Base-by-base conservation (phyloP, 2,329 filamentous ascomycete genomes). In the Aspergillus neotritici region DNA sequence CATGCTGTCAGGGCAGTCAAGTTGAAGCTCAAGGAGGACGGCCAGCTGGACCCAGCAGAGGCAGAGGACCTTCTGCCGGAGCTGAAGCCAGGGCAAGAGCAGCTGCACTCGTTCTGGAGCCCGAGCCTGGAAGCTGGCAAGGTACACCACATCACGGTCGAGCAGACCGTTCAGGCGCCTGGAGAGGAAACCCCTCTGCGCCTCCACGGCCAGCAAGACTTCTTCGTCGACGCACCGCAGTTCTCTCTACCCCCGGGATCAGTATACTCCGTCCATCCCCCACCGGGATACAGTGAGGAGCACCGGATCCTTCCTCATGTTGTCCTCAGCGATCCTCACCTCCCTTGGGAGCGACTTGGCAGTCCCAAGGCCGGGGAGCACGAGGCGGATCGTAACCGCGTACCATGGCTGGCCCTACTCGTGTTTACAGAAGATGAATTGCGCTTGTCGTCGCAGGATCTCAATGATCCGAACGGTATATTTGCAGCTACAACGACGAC, bases 341-440 rank as follows among this genome's bases (percentile, higher is more conserved):
- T 73, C 1, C 72, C 71, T 0, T 75, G 73, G 73, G 66, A 70
- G 48, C 46, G 68, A 1, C 12, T 50, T 0, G 62, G 47, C 1
- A 64, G 53, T 13, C 47, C 10, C 8, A 15, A 34, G 34, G 11
- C 40, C 34, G 40, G 43, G 16, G 29, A 31, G n/a, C 38, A 34
- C 37, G 51, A 14, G 15, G 11, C 34, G 13, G 34, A 48, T 9
- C 44, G 43, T 5, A 65, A 61, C 39, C 34, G 44, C 0, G 59
- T 66, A 6, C 70, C 71, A 0, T 75, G 72, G 72, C 50, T 75
- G 2, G 65, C 58, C 1, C 28, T 73, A 0, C 35, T 69, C 0
- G 52, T 60, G 4, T 72, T 72, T 46, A 56, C 59, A 5, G 50
- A 55, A 4, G 65, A 69, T 2, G 70, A 73, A 46, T 54, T 75